Evolutionary conservation across 2,329 filamentous ascomycete species (phyloP).

Genomic region (Paecilomyces niveus): DNA sequence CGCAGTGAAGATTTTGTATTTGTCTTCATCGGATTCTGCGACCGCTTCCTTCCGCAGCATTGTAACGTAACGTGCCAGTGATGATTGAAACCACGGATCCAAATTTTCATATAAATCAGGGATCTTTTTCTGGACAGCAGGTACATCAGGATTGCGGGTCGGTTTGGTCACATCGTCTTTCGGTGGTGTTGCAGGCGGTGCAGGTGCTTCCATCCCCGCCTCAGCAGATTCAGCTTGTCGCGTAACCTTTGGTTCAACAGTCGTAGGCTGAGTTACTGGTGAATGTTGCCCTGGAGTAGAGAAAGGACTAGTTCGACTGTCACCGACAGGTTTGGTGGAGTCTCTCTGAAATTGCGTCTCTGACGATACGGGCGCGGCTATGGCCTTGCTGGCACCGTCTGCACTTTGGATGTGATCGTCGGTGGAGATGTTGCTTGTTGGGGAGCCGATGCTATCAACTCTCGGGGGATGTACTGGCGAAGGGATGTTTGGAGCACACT

Average conservation of each 20-base stretch:
- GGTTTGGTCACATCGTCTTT: constrained; percentile 1
- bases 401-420: constrained; percentile 29
- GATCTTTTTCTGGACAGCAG: constrained; percentile 8
- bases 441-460: constrained; percentile 23
- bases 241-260: not conserved
- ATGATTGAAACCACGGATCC: constrained; percentile 52
- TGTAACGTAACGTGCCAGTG: constrained; percentile 46
- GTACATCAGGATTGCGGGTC: constrained; percentile 4
- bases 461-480: constrained; percentile 6
- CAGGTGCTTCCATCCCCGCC: not conserved
- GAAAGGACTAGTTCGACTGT: too few relatives aligned
- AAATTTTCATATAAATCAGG: constrained; percentile 46
- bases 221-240: not conserved
- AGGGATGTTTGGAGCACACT: not conserved
- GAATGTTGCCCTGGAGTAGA: constrained; percentile 6
- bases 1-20: constrained; percentile 46
- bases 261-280: not conserved
- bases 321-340: too few relatives aligned
- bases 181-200: constrained; percentile 1
- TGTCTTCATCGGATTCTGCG: constrained; percentile 42
- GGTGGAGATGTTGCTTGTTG: constrained; percentile 16
- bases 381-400: constrained; percentile 30
- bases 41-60: constrained; percentile 49
- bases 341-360: too few relatives aligned
- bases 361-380: too few relatives aligned